Evolutionary conservation across 2,329 filamentous ascomycete species (phyloP), one percentile per base, ranked within the genome.

Genomic region (Neodidymelliopsis sp.): DNA sequence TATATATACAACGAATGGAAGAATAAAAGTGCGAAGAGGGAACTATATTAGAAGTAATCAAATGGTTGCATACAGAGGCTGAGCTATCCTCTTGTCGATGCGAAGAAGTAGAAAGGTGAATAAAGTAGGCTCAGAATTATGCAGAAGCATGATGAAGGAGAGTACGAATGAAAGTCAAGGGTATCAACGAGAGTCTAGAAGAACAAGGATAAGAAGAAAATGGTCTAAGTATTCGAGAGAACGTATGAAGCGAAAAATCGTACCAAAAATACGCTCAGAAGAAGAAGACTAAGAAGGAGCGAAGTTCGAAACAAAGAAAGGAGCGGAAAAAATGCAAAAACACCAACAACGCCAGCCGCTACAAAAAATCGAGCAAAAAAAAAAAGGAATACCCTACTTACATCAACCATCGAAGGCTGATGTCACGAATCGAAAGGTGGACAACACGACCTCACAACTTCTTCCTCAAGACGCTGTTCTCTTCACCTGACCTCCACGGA

Each of bases 401-500:
- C 41, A 15, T 36, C 37, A 23, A 31, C n/a, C 28, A n/a, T 31
- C 4, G 11, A 28, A 30, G 20, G 9, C 35, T 34, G 35, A 10
- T 11, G 15, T 27, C 3, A 22, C n/a, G 49, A 36, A 31, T 24
- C 6, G 23, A 49, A 41, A 12, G 22, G 13, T 28, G 9, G 22
- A 10, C 13, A 11, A 3, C 31, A 37, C 4, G 12, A n/a, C 5
- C 8, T 11, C 7, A 15, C 7, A 13, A 20, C 11, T 27, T 25
- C 15, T 15, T 12, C 6, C 11, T 43, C 16, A 50, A 8, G 47
- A 52, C 18, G 49, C 67, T 4, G 67, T 34, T 27, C 67, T 63
- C 53, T 72, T 72, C 13, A 67, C 49, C 30, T 61, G 62, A 13
- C 63, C 62, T 19, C 65, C 68, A 15, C 59, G 62, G 19, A 48